Evolutionary conservation across 1,284 basidiomycete genomes (phyloP).

Genomic region (Prillingera fragicola): DNA sequence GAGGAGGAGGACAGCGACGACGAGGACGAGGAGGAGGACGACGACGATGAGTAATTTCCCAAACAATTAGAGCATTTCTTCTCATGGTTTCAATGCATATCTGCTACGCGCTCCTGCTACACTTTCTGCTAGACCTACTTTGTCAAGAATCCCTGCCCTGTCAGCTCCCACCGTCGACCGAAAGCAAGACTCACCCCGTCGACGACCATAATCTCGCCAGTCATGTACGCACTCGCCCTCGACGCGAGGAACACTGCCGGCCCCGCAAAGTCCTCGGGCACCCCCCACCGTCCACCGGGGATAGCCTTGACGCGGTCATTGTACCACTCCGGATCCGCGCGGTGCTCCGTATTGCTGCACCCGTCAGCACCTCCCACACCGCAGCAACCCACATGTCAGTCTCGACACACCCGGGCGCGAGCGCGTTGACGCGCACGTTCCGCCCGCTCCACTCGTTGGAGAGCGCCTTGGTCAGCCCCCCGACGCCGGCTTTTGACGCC

Average conservation of each 20-base stretch:
- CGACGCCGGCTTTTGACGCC: conserved; percentile 58
- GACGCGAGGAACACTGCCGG: conserved; percentile 78
- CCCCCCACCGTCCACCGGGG: conserved; percentile 77
- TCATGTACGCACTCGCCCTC: conserved; percentile 74
- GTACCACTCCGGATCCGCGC: conserved; percentile 14
- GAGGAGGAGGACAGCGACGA: conserved; percentile 17
- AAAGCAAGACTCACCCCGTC: conserved; percentile 24
- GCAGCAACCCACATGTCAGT: conserved; percentile 59
- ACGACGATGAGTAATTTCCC: conserved; percentile 14
- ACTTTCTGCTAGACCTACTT: no score
- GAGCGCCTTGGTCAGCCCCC: conserved; percentile 70
- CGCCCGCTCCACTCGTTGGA: conserved; percentile 66
- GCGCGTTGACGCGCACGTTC: conserved; percentile 76
- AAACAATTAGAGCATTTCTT: neutral
- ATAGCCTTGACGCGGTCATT: conserved; percentile 51
- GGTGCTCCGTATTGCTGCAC: conserved; percentile 18
- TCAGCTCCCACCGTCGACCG: no score
- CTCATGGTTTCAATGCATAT: neutral
- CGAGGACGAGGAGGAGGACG: conserved; percentile 17
- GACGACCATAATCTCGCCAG: conserved; percentile 58
- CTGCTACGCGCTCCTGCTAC: no score
- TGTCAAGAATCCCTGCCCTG: no score
- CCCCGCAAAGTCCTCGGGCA: conserved; percentile 76
- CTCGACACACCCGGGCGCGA: conserved; percentile 76
- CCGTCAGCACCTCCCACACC: conserved; percentile 12